Evolutionary conservation across 2,329 filamentous ascomycete genomes (phyloP), one percentile per base, ranked within the genome.

Genomic region (Gnomoniopsis smithogilvyi): DNA sequence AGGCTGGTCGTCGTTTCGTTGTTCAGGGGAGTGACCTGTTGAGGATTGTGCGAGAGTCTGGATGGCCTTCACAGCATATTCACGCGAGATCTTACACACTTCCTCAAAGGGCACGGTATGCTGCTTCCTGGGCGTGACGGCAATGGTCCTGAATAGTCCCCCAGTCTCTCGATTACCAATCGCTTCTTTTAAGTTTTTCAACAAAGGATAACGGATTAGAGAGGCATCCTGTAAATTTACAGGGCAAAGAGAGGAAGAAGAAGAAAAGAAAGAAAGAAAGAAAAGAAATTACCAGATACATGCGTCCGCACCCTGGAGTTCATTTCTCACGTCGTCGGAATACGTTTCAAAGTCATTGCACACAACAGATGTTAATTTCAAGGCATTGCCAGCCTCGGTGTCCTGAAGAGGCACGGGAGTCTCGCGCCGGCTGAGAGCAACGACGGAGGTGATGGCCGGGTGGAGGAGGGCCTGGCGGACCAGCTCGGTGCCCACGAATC

Each of bases 401-500:
- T 46, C 54, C 21, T n/a, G n/a, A n/a, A 47, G 10, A 0, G 74
- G 70, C 1, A 67, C 51, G 0, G 66, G 22, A 3, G 74, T 69
- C 10, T 72, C 65, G 21, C 71, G 72, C 3, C 78, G 76, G 6
- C 69, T 71, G 14, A 80, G 63, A 2, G 74, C 76, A 10, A 80
- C 64, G 24, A 81, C 65, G 14, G 73, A 71, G 1, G 73, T 74
- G 56, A 80, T 68, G 7, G 67, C 61, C 0, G 70, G 69, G 38
- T 66, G 65, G 6, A 62, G 65, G 8, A 80, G 66, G 26, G 73
- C 73, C 55, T 79, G 76, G 10, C 76, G 75, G 46, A 80, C 62
- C 24, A 80, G 59, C 56, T 80, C 78, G 36, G 64, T 70, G 30
- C 68, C 78, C 3, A 80, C 68, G 43, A 73, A 76, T 54, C 77